Percentiles rank a stretch among this genome's conserved stretches.
These are phyloP conservation scores for Syzygium grande DNA, from an alignment of 345 rosid species.

Conservation along the genomic window DNA sequence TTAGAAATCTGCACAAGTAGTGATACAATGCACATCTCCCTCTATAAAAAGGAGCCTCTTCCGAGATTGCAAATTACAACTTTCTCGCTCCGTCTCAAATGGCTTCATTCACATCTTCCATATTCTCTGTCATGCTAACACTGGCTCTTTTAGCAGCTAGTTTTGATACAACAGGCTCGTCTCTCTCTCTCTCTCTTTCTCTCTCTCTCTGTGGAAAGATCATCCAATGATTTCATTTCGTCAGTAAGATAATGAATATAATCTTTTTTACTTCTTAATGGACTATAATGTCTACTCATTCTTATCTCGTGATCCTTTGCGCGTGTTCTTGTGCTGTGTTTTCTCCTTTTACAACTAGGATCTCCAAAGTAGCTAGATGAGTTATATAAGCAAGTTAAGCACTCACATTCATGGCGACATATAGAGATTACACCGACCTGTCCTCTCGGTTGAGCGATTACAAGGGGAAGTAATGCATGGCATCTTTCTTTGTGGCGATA, in stretches of 20 bases:
- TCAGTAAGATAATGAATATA: background rate
- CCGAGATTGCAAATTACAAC: background rate
- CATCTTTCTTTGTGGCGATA: background rate
- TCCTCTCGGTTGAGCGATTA: background rate
- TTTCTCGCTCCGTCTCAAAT: background rate
- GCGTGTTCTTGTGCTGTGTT: background rate
- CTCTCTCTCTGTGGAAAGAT: background rate
- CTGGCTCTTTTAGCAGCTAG: conserved; percentile 2
- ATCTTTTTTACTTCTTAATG: background rate
- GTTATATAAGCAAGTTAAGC: background rate
- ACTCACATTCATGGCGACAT: background rate
- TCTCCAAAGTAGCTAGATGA: background rate
- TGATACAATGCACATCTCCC: background rate
- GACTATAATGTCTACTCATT: background rate
- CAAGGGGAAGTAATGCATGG: background rate
- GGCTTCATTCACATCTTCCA: background rate
- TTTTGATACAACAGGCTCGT: conserved; percentile 6
- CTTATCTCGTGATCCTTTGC: background rate
- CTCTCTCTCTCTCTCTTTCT: background rate
- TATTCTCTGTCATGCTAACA: background rate
- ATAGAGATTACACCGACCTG: background rate
- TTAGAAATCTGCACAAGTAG: background rate
- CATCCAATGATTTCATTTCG: background rate
- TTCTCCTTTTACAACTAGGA: background rate
- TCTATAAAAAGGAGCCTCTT: background rate